phyloP scores from a whole-genome alignment of 78 protist genomes.

The Planoprotostelium fungivorum region DNA sequence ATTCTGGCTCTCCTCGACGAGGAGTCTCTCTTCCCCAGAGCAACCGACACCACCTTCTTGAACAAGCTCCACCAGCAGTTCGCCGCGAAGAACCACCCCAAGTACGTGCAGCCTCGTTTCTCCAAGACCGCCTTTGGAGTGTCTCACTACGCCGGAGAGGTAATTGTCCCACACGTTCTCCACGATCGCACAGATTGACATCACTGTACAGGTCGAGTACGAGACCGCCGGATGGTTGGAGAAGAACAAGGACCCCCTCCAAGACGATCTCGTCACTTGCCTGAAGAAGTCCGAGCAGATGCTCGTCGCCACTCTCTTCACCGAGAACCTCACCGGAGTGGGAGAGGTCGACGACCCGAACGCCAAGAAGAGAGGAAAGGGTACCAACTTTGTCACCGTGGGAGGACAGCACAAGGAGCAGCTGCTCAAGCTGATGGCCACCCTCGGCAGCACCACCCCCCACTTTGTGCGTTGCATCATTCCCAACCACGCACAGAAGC shows the following conservation, averaged over 20 bases:
- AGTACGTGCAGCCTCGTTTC: conserved; percentile 68
- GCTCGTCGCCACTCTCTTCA: conserved; percentile 23
- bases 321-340: conserved; percentile 2
- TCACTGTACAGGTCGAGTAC: conserved; percentile 62
- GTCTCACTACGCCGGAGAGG: conserved; percentile 68
- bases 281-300: conserved; percentile 40
- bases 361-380: conserved; percentile 63
- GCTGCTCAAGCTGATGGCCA: conserved; percentile 70
- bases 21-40: conserved; percentile 70
- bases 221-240: conserved; percentile 70
- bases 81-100: conserved; percentile 49
- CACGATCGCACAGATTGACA: neutral
- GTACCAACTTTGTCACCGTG: conserved; percentile 74
- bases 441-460: conserved; percentile 74
- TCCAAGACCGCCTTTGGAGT: conserved; percentile 49
- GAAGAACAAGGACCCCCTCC: conserved; percentile 86
- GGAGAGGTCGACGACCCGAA: conserved; percentile 27
- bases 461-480: conserved; percentile 91
- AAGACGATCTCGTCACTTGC: conserved; percentile 38
- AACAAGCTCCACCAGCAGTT: conserved; percentile 47
- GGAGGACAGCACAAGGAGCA: conserved; percentile 66
- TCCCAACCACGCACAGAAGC: conserved; percentile 82
- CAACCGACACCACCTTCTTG: conserved; percentile 56
- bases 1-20: conserved; percentile 59
- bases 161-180: neutral